phyloP scores from a whole-genome alignment of 768 basidiomycete genomes.

The Pleurotus sapidus region DNA sequence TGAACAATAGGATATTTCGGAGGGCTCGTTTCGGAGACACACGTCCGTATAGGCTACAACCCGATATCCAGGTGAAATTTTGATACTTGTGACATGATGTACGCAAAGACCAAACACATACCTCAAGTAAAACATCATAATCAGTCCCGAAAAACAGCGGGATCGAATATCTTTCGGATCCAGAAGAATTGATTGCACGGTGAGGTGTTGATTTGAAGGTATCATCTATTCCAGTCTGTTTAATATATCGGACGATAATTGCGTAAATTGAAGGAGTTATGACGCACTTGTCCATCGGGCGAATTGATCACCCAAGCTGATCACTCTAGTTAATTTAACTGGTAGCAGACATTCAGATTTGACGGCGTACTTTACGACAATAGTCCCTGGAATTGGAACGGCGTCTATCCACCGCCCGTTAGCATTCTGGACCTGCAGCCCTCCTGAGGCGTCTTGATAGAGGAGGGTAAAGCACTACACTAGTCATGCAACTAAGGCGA shows the following conservation, averaged over 20 bases:
- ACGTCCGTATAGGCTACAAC: constrained; percentile 48
- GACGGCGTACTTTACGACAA: constrained; percentile 76
- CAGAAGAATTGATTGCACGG: constrained; percentile 76
- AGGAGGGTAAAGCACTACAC: constrained; percentile 82
- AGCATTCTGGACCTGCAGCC: constrained; percentile 80
- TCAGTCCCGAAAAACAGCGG: constrained; percentile 91
- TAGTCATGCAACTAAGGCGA: too few relatives aligned
- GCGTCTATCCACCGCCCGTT: constrained; percentile 81
- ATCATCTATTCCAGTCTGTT: constrained; percentile 52
- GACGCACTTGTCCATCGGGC: constrained; percentile 83
- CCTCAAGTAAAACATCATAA: constrained; percentile 80
- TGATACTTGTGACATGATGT: too few relatives aligned
- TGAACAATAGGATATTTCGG: constrained; percentile 68
- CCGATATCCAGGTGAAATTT: too few relatives aligned
- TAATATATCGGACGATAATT: neutral
- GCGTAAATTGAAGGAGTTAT: neutral
- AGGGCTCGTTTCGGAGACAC: constrained; percentile 38
- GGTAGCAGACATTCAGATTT: neutral
- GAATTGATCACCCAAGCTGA: constrained; percentile 81
- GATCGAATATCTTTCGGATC: constrained; percentile 73
- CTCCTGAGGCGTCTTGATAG: constrained; percentile 76
- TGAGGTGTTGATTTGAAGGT: constrained; percentile 90
- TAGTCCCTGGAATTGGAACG: constrained; percentile 71
- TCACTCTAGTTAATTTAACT: neutral
- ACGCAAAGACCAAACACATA: constrained; percentile 19